A percentile compares a stretch with the other conserved stretches of the same genome.
phyloP scores from a whole-genome alignment of 805 yeast genomes.

The Schizosaccharomyces japonicus region DNA sequence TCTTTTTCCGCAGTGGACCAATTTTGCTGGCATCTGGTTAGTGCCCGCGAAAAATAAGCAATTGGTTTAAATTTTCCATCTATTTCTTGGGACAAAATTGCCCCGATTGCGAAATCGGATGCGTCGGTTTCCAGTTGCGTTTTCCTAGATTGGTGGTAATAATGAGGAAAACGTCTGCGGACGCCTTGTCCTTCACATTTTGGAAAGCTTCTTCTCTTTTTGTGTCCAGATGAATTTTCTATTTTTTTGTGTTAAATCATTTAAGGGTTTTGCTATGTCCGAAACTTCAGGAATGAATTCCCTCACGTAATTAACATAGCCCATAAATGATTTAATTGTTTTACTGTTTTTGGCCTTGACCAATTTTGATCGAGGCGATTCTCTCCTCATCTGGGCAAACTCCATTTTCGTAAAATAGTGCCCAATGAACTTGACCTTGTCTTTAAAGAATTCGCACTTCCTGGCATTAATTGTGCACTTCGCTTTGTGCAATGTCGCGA shows the following conservation, averaged over 20 bases:
- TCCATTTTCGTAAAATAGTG: slow-evolving; percentile 6
- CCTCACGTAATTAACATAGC: slow-evolving; percentile 4
- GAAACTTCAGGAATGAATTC: not conserved
- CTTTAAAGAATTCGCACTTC: slow-evolving; percentile 8
- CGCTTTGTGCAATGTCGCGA: not conserved
- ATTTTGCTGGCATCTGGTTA: not conserved
- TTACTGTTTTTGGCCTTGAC: slow-evolving; percentile 6
- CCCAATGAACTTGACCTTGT: slow-evolving; percentile 7
- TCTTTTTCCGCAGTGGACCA: no score
- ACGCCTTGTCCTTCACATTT: not conserved
- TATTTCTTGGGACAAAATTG: not conserved
- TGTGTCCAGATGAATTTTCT: not conserved
- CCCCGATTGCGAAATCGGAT: slow-evolving; percentile 4
- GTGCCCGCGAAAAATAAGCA: not conserved
- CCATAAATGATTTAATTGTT: slow-evolving; percentile 6
- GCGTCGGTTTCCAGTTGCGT: slow-evolving; percentile 8
- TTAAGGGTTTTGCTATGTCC: not conserved
- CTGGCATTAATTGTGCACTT: slow-evolving; percentile 6
- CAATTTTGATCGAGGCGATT: slow-evolving; percentile 5
- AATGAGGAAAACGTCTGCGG: not conserved
- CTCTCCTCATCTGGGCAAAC: slow-evolving; percentile 5
- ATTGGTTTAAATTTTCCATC: not conserved
- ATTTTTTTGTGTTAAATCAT: not conserved
- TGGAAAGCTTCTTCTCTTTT: not conserved
- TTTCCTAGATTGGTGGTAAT: not conserved